Base-by-base conservation (phyloP, 768 basidiomycete species). In the Leucosporidium scottii region DNA sequence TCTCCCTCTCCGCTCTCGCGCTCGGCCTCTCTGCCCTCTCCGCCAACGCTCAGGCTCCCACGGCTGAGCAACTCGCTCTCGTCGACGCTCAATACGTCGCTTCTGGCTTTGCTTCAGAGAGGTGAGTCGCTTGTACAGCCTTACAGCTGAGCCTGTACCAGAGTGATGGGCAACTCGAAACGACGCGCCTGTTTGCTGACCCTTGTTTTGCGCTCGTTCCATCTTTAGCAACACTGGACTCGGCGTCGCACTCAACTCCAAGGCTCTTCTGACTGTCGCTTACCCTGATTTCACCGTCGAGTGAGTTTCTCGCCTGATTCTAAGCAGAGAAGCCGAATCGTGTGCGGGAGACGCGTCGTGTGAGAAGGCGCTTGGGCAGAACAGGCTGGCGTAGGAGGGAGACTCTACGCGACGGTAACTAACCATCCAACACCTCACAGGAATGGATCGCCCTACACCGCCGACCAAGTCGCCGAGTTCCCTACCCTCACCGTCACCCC, bases 1-100 rank as follows among this genome's bases (percentile, higher is more conserved):
- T 91, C 8, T 86, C 80, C 50, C 88, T 81, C 69, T 86, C 84
- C 8, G 87, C 82, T 54, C 64, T 68, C n/a, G n/a, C n/a, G 51
- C 31, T 31, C 59, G 44, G 59, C 13, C 47, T 64, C 61, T 39
- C 54, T 21, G 49, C 64, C 36, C 53, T 62, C 53, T 62, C 68
- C 4, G 60, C 54, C 10, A 23, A 27, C 39, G 61, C 9, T 23
- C 62, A 9, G 20, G 21, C 13, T 49, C 51, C 51, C 9, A 30
- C 59, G 1, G 27, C 44, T 6, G 20, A 28, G 47, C 28, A 59
- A 5, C 69, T 70, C 27, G 66, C 61, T 15, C 54, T 68, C 39
- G 66, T 65, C 31, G 27, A 44, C 21, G 70, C 63, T 0, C 62
- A 73, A 49, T 73, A 69, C 64, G 48, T 34, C 44, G 65, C 64